Evolutionary conservation across 75 land plant genomes (phyloP), one percentile per base, ranked within the genome.

Genomic region (Pinus taeda): DNA sequence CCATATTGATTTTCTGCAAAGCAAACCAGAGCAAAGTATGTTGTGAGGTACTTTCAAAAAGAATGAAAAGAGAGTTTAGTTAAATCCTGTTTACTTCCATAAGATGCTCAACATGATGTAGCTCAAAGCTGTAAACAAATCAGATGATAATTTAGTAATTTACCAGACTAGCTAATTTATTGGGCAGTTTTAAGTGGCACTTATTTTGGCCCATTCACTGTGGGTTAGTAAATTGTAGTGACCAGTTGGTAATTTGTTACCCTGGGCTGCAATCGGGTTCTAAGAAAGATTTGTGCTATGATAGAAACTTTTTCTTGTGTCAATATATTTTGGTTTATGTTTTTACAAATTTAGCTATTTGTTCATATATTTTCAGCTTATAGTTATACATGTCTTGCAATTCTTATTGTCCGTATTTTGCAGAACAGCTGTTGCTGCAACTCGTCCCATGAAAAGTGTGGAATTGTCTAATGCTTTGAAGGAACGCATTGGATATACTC

Each of bases 381-480:
- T n/a, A n/a, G n/a, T n/a, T n/a, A n/a, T 71, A 21, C 21, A 55
- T 53, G 9, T 26, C 20, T 78, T 57, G 42, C 36, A 78, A 55
- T 77, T 30, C 53, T 18, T 60, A 45, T 55, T 57, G 20, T 56
- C 73, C 74, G 24, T 39, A 37, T 66, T 84, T 85, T 90, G 84
- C 90, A 93, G 93, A 53, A 78, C 90, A 91, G 95, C 49, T 76
- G 77, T 90, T 55, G 88, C 87, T 45, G 74, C 85, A 57, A 92
- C 99, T 57, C 78, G 62, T 77, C 83, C 86, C 30, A 73, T 94
- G 57, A 86, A 75, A 49, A 85, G 78, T 11, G 29, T 71, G 15
- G 89, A 94, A 75, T 66, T 96, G 33, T 88, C 93, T n/a, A 75
- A 82, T 17, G 77, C 81, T 7, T 75, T 96, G n/a, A 86, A 79